phyloP scores from a whole-genome alignment of 2,329 filamentous ascomycete species.

The Pseudogymnoascus sp. region DNA sequence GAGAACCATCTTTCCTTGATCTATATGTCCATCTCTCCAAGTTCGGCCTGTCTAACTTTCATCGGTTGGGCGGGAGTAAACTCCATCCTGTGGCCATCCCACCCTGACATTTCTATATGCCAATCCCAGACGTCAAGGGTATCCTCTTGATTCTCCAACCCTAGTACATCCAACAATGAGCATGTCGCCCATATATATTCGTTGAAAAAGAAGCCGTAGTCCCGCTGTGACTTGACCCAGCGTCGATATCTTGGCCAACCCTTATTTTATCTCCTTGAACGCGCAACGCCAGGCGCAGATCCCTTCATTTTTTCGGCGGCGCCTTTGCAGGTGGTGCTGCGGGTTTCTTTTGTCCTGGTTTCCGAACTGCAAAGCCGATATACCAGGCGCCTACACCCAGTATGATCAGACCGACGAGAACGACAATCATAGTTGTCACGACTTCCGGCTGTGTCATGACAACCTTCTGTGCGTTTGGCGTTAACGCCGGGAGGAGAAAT shows the following conservation, averaged over 20 bases:
- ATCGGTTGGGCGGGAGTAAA: neutral
- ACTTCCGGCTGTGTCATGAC: neutral
- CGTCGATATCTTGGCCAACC: neutral
- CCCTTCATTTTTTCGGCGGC: neutral
- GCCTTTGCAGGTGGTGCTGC: neutral
- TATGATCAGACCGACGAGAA: neutral
- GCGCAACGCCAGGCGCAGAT: neutral
- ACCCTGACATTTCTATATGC: neutral
- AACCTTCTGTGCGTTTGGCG: slow-evolving; percentile 1
- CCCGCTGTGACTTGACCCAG: neutral
- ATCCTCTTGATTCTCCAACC: neutral
- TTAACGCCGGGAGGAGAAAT: neutral
- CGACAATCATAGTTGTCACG: slow-evolving; percentile 1
- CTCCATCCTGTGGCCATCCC: neutral
- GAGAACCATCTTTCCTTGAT: neutral
- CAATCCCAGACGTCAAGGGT: neutral
- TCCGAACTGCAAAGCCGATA: neutral
- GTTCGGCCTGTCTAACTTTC: neutral
- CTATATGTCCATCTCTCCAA: neutral
- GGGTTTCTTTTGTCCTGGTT: neutral
- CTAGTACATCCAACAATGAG: neutral
- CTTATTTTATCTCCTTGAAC: neutral
- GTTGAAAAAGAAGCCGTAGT: neutral
- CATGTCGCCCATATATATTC: neutral
- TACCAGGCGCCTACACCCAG: neutral